Conservation (phyloP, 768 basidiomycete genomes). For the Amanita brunnescens region DNA sequence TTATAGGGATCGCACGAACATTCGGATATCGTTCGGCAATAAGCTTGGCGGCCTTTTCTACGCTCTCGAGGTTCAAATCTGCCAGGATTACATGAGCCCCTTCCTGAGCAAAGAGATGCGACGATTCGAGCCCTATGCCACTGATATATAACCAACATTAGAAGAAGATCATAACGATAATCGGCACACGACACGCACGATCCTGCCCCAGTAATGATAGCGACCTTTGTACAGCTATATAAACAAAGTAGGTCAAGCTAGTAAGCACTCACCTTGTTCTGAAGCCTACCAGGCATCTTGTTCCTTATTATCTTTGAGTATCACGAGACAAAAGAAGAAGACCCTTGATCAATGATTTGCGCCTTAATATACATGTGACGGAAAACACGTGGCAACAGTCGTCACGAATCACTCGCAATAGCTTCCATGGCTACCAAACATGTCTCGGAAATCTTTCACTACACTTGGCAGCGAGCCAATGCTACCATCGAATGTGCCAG, state of each 20-base stretch:
- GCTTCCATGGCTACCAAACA: constrained; percentile 33
- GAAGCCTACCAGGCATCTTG: constrained; percentile 58
- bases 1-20: constrained; percentile 58
- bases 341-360: not conserved
- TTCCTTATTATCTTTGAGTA: constrained; percentile 2
- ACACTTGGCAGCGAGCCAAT: constrained; percentile 26
- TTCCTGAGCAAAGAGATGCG: constrained; percentile 91
- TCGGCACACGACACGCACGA: constrained; percentile 46
- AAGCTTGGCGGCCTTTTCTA: constrained; percentile 53
- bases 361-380: not conserved
- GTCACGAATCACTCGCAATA: constrained; percentile 24
- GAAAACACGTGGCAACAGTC: not conserved
- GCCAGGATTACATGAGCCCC: constrained; percentile 86
- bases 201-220: constrained; percentile 82
- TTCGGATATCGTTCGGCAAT: constrained; percentile 63
- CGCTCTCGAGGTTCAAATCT: constrained; percentile 77
- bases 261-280: constrained; percentile 42
- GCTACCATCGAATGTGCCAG: not conserved
- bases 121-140: constrained; percentile 93
- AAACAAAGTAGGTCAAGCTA: not conserved
- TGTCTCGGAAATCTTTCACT: constrained; percentile 33
- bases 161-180: constrained; percentile 12
- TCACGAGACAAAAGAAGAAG: not conserved
- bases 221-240: constrained; percentile 35
- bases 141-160: constrained; percentile 32